A percentile compares a stretch with the other conserved stretches of the same genome.
phyloP scores from a whole-genome alignment of 1,284 basidiomycete species.

The Rhodotorula sp. region DNA sequence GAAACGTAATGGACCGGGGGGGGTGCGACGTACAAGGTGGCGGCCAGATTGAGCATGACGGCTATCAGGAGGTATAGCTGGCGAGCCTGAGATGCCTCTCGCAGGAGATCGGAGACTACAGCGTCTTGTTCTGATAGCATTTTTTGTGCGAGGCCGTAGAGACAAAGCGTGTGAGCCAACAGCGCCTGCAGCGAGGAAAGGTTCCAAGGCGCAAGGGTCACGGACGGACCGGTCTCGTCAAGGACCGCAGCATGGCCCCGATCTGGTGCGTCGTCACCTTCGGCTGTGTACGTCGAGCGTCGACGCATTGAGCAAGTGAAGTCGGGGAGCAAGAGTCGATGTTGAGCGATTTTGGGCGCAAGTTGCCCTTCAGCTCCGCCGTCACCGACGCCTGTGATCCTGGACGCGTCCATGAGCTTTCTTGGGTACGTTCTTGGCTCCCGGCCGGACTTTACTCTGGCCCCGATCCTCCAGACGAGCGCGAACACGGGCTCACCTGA shows the following conservation, averaged over 20 bases:
- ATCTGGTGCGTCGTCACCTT: background rate
- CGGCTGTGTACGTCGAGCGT: background rate
- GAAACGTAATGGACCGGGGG: too few species aligned
- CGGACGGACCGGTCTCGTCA: background rate
- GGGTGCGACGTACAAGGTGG: too few species aligned
- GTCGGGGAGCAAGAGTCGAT: background rate
- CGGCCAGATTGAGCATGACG: too few species aligned
- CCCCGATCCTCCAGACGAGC: background rate
- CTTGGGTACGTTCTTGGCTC: constrained; percentile 8
- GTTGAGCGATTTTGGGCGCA: background rate
- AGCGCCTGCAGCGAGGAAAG: background rate
- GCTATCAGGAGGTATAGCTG: too few species aligned
- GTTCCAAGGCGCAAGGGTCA: background rate
- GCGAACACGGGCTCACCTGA: background rate
- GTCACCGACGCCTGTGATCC: too few species aligned
- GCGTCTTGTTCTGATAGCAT: too few species aligned
- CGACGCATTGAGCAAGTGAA: background rate
- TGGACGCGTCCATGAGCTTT: constrained; percentile 22
- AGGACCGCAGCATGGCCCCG: background rate
- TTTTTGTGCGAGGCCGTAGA: too few species aligned
- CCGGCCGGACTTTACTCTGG: background rate
- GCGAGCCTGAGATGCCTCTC: too few species aligned
- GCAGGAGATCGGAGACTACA: too few species aligned
- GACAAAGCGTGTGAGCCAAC: background rate
- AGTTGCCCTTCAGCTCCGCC: background rate